Conservation (phyloP, 2,329 filamentous ascomycete species). For the Lasiodiplodia hormozganensis region DNA sequence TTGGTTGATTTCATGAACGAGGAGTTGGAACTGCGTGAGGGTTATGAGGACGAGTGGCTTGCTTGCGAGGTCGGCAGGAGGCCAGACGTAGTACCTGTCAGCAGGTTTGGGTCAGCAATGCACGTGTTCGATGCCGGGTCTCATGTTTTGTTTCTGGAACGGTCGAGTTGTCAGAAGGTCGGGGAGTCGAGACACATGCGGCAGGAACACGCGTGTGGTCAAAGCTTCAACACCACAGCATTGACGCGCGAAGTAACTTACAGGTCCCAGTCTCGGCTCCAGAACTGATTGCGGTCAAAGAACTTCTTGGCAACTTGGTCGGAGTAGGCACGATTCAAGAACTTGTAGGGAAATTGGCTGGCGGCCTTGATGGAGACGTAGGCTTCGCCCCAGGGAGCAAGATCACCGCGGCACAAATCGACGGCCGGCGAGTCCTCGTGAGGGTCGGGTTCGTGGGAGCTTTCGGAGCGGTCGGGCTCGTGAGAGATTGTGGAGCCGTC, state of each 20-base stretch:
- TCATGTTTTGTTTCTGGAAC: background rate
- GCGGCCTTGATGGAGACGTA: slow-evolving; percentile 57
- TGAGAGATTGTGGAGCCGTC: slow-evolving; percentile 1
- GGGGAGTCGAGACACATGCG: background rate
- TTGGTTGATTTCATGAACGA: slow-evolving; percentile 70
- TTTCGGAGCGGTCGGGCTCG: slow-evolving; percentile 8
- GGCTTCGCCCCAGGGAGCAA: slow-evolving; percentile 24
- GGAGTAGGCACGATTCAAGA: slow-evolving; percentile 56
- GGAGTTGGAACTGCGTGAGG: slow-evolving; percentile 67
- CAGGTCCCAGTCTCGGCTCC: slow-evolving; percentile 75
- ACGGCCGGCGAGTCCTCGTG: background rate
- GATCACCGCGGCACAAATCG: slow-evolving; percentile 6
- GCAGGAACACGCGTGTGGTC: too few species aligned
- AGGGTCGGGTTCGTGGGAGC: slow-evolving; percentile 15
- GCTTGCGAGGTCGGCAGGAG: slow-evolving; percentile 50
- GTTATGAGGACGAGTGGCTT: slow-evolving; percentile 72
- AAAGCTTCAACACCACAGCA: too few species aligned
- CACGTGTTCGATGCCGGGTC: background rate
- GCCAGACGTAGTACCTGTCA: slow-evolving; percentile 70
- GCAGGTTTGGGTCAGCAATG: background rate
- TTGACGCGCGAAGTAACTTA: slow-evolving; percentile 55
- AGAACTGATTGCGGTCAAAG: slow-evolving; percentile 66
- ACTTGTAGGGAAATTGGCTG: slow-evolving; percentile 65
- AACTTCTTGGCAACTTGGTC: slow-evolving; percentile 60
- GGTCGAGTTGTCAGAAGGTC: too few species aligned